phyloP scores from a whole-genome alignment of 2,329 filamentous ascomycete species.

The Raffaelea arxii region DNA sequence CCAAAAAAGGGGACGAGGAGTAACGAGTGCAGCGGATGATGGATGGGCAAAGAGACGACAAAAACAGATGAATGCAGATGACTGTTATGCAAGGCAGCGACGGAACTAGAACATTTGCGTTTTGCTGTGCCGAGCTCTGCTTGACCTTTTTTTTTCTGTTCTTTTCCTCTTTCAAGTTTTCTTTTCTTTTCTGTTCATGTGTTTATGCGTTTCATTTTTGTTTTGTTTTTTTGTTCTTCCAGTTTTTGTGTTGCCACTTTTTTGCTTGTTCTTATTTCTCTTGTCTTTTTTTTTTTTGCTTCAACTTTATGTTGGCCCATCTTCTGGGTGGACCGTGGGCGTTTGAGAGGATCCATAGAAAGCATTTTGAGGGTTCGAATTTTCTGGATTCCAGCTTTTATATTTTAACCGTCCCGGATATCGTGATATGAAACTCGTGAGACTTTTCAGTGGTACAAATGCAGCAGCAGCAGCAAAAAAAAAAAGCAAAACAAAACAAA shows the following conservation, averaged over 20 bases:
- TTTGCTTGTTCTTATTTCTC: constrained; percentile 3
- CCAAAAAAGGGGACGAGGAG: no score
- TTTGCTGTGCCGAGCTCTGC: neutral
- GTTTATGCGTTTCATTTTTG: neutral
- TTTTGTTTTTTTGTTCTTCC: neutral
- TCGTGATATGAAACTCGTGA: no score
- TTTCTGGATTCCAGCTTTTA: neutral
- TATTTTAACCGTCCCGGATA: neutral
- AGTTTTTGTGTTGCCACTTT: constrained; percentile 2
- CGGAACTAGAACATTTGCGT: neutral
- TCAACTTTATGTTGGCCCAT: neutral
- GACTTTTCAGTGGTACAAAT: no score
- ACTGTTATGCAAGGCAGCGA: no score
- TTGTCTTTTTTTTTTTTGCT: constrained; percentile 1
- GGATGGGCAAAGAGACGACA: no score
- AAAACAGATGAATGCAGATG: neutral
- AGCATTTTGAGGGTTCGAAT: no score
- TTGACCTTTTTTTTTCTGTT: neutral
- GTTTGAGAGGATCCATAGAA: constrained; percentile 15
- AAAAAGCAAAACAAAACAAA: no score
- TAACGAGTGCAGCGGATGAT: no score
- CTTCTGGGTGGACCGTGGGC: constrained; percentile 4
- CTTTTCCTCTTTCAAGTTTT: neutral
- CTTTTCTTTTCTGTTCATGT: neutral
- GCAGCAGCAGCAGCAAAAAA: no score